Evolutionary conservation across 106 monocot genomes (phyloP).

Genomic region (Allium sativum): DNA sequence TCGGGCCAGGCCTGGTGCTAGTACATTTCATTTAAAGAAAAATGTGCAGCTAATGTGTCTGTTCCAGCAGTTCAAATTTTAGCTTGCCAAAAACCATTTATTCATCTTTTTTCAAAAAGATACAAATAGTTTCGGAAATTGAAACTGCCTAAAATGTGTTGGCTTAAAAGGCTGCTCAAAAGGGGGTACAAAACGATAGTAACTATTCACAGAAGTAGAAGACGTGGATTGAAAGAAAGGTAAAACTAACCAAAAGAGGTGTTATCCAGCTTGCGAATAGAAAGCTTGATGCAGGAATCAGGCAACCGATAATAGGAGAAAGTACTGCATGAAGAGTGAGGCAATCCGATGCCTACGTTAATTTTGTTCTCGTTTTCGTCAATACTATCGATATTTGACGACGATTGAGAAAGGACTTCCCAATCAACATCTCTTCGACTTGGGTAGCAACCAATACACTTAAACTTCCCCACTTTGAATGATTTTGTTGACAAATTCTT

Average conservation of each 20-base stretch:
- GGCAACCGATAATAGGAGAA: conserved; percentile 37
- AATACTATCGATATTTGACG: background rate
- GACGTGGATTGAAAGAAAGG: too few relatives aligned
- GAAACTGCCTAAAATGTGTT: too few relatives aligned
- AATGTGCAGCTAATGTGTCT: too few relatives aligned
- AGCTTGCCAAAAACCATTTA: too few relatives aligned
- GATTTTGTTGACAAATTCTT: background rate
- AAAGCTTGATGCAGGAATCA: conserved; percentile 19
- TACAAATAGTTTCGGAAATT: too few relatives aligned
- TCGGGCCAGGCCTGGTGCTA: too few relatives aligned
- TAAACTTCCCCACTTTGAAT: conserved; percentile 1
- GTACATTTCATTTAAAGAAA: too few relatives aligned
- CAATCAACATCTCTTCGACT: background rate
- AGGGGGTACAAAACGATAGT: too few relatives aligned
- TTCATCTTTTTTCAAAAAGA: too few relatives aligned
- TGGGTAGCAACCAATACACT: background rate
- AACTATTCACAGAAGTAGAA: too few relatives aligned
- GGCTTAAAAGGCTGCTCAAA: too few relatives aligned
- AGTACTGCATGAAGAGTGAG: conserved; percentile 5
- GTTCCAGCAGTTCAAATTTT: too few relatives aligned
- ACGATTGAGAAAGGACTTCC: conserved; percentile 5
- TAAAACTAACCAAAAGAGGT: conserved; percentile 27
- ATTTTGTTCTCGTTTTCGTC: background rate
- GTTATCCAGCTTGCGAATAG: conserved; percentile 38
- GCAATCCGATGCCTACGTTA: conserved; percentile 4